Evolutionary conservation across 176 grass and related monocot species (phyloP).

Genomic region (Oryza officinalis): DNA sequence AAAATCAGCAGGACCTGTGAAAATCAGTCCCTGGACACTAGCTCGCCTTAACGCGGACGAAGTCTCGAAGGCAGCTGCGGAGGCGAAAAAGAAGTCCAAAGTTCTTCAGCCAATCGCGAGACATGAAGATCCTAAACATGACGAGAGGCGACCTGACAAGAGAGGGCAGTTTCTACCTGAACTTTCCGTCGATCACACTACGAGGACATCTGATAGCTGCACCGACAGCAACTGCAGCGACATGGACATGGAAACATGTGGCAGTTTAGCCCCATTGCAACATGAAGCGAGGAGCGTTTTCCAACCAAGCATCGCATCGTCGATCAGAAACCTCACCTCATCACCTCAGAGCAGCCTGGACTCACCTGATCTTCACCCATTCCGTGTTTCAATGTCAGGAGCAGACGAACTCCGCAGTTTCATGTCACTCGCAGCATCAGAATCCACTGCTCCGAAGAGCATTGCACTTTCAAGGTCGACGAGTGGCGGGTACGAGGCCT

Average conservation of each 20-base stretch:
- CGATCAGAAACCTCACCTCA: constrained; percentile 38
- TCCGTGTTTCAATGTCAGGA: constrained; percentile 58
- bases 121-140: constrained; percentile 26
- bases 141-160: constrained; percentile 28
- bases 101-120: constrained; percentile 56
- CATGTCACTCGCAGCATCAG: constrained; percentile 36
- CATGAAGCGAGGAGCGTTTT: constrained; percentile 66
- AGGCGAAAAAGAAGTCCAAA: constrained; percentile 68
- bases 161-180: constrained; percentile 38
- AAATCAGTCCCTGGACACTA: constrained; percentile 81
- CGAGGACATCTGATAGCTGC: constrained; percentile 45
- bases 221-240: constrained; percentile 49
- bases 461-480: constrained; percentile 66
- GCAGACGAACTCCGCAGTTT: constrained; percentile 45
- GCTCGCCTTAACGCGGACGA: constrained; percentile 76
- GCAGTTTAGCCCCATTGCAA: constrained; percentile 59
- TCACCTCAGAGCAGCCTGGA: constrained; percentile 78
- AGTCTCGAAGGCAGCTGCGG: constrained; percentile 78
- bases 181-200: constrained; percentile 38
- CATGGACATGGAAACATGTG: constrained; percentile 42
- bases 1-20: constrained; percentile 47
- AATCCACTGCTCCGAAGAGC: constrained; percentile 42
- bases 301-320: constrained; percentile 35
- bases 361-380: constrained; percentile 80
- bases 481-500: constrained; percentile 79